Percentiles rank a stretch among this genome's conserved stretches.
Evolutionary conservation across 73 alveolate genomes (phyloP).

Genomic region (Paramecium caudatum): DNA sequence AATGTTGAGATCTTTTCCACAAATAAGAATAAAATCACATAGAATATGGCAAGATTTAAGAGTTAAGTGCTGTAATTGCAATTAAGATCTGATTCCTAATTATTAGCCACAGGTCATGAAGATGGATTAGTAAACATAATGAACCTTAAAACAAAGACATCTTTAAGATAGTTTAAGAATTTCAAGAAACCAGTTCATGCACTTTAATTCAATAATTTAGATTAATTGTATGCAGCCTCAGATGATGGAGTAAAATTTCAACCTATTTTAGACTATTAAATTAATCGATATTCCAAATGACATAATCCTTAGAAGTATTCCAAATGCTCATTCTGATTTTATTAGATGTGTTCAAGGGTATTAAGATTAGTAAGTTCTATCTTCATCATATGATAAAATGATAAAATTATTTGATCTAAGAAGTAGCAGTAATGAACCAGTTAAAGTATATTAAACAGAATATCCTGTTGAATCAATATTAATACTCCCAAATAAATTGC

Average conservation of each 20-base stretch:
- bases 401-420: slow-evolving; percentile 56
- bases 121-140: slow-evolving; percentile 57
- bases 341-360: slow-evolving; percentile 7
- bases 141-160: slow-evolving; percentile 57
- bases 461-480: slow-evolving; percentile 29
- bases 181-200: slow-evolving; percentile 42
- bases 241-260: slow-evolving; percentile 31
- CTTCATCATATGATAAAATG: slow-evolving; percentile 16
- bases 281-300: slow-evolving; percentile 50
- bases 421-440: neutral
- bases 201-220: neutral
- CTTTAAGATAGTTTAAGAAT: slow-evolving; percentile 46
- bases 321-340: slow-evolving; percentile 54
- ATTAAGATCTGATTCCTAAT: slow-evolving; percentile 48
- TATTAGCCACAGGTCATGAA: slow-evolving; percentile 51
- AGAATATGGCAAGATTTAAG: slow-evolving; percentile 17
- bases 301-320: slow-evolving; percentile 2
- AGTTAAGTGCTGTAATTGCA: neutral
- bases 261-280: neutral
- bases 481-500: neutral
- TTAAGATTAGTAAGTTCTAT: neutral
- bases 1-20: slow-evolving; percentile 29
- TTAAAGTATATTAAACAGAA: neutral
- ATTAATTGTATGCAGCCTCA: slow-evolving; percentile 56
- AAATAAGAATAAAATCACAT: slow-evolving; percentile 31